Percentiles rank a stretch among this genome's conserved stretches.
phyloP scores from a whole-genome alignment of 805 yeast genomes.

The Starmerella stellata region DNA sequence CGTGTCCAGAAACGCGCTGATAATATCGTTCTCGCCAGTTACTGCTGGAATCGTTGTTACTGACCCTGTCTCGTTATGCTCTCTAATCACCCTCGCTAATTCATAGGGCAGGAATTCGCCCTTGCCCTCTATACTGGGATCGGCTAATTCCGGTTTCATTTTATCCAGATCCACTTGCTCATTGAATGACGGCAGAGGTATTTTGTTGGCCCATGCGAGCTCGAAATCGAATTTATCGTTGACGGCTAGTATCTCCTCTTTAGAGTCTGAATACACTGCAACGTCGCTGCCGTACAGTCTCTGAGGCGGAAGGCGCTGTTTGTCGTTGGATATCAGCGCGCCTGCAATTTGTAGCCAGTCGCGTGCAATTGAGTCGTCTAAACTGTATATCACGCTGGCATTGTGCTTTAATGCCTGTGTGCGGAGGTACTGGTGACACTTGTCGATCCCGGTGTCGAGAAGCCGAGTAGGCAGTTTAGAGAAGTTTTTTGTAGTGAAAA shows the following conservation, averaged over 20 bases:
- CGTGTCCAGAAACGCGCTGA: slow-evolving; percentile 10
- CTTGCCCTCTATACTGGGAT: no score
- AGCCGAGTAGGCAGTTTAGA: slow-evolving; percentile 2
- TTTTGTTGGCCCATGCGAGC: neutral
- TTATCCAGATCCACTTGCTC: no score
- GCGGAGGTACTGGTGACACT: slow-evolving; percentile 11
- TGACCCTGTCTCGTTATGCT: neutral
- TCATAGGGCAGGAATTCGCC: no score
- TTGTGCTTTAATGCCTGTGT: slow-evolving; percentile 2
- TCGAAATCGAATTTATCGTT: slow-evolving; percentile 11
- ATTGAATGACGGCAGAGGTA: slow-evolving; percentile 1
- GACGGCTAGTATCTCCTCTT: slow-evolving; percentile 11
- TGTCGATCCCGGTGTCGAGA: slow-evolving; percentile 4
- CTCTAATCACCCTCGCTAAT: neutral
- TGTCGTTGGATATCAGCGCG: neutral
- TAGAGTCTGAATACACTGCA: slow-evolving; percentile 5
- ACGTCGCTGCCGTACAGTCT: slow-evolving; percentile 1
- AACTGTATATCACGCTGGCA: slow-evolving; percentile 6
- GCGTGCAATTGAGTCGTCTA: neutral
- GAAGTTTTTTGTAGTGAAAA: slow-evolving; percentile 7
- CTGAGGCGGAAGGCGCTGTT: neutral
- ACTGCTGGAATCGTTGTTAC: neutral
- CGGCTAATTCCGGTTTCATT: no score
- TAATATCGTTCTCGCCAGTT: slow-evolving; percentile 7
- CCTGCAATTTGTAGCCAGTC: neutral